phyloP scores from a whole-genome alignment of 805 yeast species.

The Wilhelminamyces savonicus region DNA sequence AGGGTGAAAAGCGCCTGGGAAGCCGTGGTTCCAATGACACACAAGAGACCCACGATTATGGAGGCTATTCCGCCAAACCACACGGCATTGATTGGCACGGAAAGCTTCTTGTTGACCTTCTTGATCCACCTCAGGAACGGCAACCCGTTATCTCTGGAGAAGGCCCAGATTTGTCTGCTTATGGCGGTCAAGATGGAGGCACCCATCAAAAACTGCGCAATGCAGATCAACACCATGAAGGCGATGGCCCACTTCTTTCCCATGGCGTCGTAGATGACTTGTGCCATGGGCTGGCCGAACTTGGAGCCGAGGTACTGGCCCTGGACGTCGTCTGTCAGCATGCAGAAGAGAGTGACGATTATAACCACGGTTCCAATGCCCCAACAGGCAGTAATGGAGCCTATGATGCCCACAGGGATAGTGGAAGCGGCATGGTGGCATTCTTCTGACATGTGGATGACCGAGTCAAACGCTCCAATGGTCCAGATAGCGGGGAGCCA shows the following conservation, averaged over 20 bases:
- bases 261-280: slow-evolving; percentile 53
- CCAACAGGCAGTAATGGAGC: slow-evolving; percentile 54
- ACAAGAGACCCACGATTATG: slow-evolving; percentile 49
- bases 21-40: slow-evolving; percentile 54
- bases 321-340: slow-evolving; percentile 36
- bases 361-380: slow-evolving; percentile 52
- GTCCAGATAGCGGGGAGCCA: slow-evolving; percentile 73
- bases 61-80: slow-evolving; percentile 45
- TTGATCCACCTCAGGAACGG: slow-evolving; percentile 51
- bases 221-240: slow-evolving; percentile 50
- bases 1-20: slow-evolving; percentile 65
- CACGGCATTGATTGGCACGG: slow-evolving; percentile 66
- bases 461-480: slow-evolving; percentile 66
- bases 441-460: slow-evolving; percentile 70
- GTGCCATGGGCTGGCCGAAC: slow-evolving; percentile 59
- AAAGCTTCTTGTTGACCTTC: slow-evolving; percentile 46
- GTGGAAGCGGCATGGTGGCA: slow-evolving; percentile 56
- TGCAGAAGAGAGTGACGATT: slow-evolving; percentile 49
- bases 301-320: slow-evolving; percentile 12
- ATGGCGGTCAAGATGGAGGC: slow-evolving; percentile 55
- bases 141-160: slow-evolving; percentile 71
- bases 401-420: slow-evolving; percentile 59
- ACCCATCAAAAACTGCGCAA: slow-evolving; percentile 64
- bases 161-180: slow-evolving; percentile 70
- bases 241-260: slow-evolving; percentile 64